Evolutionary conservation across 192 early-diverging fungal genomes (phyloP), one percentile per base, ranked within the genome.

Genomic region (Umbelopsis isabellina): DNA sequence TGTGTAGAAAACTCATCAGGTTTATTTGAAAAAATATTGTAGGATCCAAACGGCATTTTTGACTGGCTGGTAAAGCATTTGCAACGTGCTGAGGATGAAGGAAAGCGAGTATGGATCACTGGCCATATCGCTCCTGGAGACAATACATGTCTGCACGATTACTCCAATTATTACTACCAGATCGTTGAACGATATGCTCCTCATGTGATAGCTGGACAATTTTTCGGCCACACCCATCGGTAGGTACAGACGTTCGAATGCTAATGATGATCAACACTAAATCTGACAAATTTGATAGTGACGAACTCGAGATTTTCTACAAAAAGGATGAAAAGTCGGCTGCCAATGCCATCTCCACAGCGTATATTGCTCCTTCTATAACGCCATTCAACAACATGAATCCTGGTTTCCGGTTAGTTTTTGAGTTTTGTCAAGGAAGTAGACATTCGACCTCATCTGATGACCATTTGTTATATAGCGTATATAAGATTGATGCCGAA

Each of bases 81-180:
- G 9, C 79, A 85, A 30, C 77, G 75, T 46, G 77, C 87, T 21
- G 87, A 88, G 67, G 80, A 81, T 78, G 55, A 69, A n/a, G 75
- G 75, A 27, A 80, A 85, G 71, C 77, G 78, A 52, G 87, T 81
- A n/a, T 88, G 83, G 83, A 86, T 88, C 13, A 82, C 85, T 71
- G 80, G 84, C 22, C 86, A 87, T 73, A 80, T 85, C 45, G 69
- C 74, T 8, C 86, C 86, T 25, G 83, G 82, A 5, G 73, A 79
- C 35, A 76, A 64, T 13, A 82, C 81, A 16, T 85, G 84, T 16
- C 52, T 84, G 35, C 80, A 85, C 72, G 82, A 83, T 64, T 85
- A 81, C 67, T 80, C 79, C 37, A 82, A 83, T 11, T 74, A 82
- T 8, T 87, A 84, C 65, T 78, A 85, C 75, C 86, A 85, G 58